Conservation (phyloP, 2,329 filamentous ascomycete species). For the Xylaria sp. region DNA sequence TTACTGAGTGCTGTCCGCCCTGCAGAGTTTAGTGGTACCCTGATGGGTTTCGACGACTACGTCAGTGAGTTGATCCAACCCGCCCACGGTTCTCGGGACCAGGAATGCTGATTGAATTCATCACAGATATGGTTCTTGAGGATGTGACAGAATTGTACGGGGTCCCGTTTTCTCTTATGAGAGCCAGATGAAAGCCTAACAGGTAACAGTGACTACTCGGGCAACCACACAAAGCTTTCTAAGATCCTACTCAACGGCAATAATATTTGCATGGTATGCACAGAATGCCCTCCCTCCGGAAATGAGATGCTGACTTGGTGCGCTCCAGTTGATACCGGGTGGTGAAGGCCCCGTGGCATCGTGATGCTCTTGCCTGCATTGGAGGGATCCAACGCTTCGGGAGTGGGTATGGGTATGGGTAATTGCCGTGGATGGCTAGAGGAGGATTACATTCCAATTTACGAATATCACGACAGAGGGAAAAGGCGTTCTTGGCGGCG, state of each 20-base stretch:
- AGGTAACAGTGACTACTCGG: conserved; percentile 82
- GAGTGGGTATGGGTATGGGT: neutral
- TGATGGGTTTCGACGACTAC: conserved; percentile 98
- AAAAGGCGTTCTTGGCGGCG: conserved; percentile 18
- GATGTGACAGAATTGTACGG: conserved; percentile 93
- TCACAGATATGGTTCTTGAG: conserved; percentile 93
- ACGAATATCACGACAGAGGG: conserved; percentile 27
- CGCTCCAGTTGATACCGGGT: conserved; percentile 75
- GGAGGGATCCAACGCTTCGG: neutral
- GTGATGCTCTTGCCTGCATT: conserved; percentile 35
- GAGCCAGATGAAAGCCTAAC: conserved; percentile 39
- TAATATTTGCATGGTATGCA: conserved; percentile 96
- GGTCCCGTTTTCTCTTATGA: neutral
- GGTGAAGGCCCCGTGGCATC: conserved; percentile 72
- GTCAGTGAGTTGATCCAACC: conserved; percentile 81
- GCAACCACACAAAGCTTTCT: conserved; percentile 85
- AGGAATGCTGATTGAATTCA: conserved; percentile 19
- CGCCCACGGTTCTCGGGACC: neutral
- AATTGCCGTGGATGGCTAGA: neutral
- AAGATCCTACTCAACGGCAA: conserved; percentile 98
- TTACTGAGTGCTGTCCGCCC: conserved; percentile 3
- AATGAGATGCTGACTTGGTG: conserved; percentile 26
- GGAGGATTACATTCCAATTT: conserved; percentile 5
- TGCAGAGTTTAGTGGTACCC: conserved; percentile 91
- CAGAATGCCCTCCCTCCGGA: neutral